Evolutionary conservation across 169 alveolate genomes (phyloP).

Genomic region (Eimeria necatrix): DNA sequence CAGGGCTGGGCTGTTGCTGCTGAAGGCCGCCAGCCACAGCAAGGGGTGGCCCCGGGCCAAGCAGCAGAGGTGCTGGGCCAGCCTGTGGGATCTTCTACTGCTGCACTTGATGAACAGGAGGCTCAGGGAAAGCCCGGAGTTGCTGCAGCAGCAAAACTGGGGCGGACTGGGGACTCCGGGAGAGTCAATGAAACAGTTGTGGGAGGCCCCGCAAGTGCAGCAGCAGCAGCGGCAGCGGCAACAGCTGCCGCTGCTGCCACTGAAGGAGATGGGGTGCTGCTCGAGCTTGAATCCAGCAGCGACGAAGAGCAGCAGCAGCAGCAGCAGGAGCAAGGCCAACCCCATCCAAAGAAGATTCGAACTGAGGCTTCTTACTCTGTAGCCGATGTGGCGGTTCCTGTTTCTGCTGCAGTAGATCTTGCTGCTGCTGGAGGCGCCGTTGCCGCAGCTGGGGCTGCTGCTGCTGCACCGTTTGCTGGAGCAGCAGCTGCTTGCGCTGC

Average conservation of each 20-base stretch:
- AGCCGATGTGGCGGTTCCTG: not conserved
- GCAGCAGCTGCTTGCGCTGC: not conserved
- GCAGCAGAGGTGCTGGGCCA: no score
- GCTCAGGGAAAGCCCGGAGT: not conserved
- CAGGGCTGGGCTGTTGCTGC: constrained; percentile 9
- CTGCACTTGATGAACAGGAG: not conserved
- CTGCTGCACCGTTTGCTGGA: not conserved
- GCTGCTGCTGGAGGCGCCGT: not conserved
- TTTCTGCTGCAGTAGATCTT: not conserved
- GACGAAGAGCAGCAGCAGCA: not conserved
- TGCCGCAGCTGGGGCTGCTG: not conserved
- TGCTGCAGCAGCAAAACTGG: not conserved
- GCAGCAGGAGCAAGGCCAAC: not conserved
- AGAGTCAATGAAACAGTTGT: no score
- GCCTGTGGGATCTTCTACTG: not conserved
- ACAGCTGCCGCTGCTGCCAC: constrained; percentile 1
- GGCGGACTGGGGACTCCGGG: not conserved
- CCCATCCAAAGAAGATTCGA: not conserved
- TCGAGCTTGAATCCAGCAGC: not conserved
- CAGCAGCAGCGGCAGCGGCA: constrained; percentile 60
- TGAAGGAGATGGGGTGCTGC: not conserved
- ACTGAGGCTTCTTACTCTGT: not conserved
- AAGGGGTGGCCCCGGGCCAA: no score
- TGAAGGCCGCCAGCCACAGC: no score
- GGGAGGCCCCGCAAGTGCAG: not conserved